A percentile compares a stretch with the other conserved stretches of the same genome.
phyloP scores from a whole-genome alignment of 1,284 basidiomycete genomes.

The Apiotrichum porosum region DNA sequence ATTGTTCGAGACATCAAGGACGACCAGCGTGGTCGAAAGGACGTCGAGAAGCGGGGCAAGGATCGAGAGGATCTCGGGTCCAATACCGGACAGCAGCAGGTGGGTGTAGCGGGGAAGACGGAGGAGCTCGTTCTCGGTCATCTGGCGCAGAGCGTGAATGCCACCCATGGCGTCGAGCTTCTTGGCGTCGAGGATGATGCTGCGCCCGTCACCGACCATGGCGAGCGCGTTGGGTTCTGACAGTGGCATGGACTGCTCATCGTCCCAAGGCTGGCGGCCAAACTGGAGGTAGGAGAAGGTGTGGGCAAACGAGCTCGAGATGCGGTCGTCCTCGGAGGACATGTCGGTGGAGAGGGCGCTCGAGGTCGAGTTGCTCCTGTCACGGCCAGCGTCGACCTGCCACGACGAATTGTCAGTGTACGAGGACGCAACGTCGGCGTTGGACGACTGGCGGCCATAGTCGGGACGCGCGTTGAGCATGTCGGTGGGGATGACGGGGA shows the following conservation, averaged over 20 bases:
- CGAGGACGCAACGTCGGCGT: not conserved
- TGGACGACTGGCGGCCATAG: not conserved
- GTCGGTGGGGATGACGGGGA: conserved; percentile 25
- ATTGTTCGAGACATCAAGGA: conserved; percentile 84
- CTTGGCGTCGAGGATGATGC: conserved; percentile 35
- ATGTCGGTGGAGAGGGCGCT: conserved; percentile 16
- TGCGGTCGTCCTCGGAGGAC: conserved; percentile 8
- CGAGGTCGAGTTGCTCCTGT: conserved; percentile 36
- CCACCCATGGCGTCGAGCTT: conserved; percentile 42
- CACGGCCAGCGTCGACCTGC: conserved; percentile 12
- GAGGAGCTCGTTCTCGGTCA: conserved; percentile 17
- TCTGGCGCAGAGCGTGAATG: conserved; percentile 20
- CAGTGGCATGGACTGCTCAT: not conserved
- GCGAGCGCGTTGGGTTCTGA: conserved; percentile 35
- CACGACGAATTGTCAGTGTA: not conserved
- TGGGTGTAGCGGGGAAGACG: conserved; percentile 70
- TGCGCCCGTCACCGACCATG: conserved; percentile 42
- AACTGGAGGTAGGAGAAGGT: conserved; percentile 14
- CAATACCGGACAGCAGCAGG: conserved; percentile 71
- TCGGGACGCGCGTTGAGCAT: conserved; percentile 5
- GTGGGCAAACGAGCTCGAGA: conserved; percentile 13
- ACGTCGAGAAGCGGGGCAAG: conserved; percentile 64
- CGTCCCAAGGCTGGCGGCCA: conserved; percentile 23
- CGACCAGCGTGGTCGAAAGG: conserved; percentile 70
- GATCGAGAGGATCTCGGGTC: conserved; percentile 64